Percentiles rank a stretch among this genome's conserved stretches.
Conservation (phyloP, 352 stramenopile species). For the Globisporangium camurandrum region DNA sequence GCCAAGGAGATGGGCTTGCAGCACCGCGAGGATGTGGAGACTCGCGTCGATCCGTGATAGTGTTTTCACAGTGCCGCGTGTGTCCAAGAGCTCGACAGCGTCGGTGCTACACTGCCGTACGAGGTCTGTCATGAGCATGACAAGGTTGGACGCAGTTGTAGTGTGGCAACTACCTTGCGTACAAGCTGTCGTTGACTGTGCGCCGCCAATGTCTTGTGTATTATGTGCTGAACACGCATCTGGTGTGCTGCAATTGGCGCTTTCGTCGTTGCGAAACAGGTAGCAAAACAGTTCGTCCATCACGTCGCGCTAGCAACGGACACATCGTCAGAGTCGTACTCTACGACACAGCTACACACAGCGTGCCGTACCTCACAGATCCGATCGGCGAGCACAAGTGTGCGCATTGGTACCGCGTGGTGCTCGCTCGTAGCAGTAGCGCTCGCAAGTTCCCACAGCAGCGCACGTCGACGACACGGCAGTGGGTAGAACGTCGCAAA, state of each 20-base stretch:
- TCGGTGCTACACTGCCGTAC: conserved; percentile 8
- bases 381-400: conserved; percentile 15
- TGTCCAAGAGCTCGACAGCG: conserved; percentile 7
- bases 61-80: not conserved
- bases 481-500: conserved; percentile 41
- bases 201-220: too few relatives aligned
- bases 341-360: not conserved
- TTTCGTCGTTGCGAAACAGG: conserved; percentile 5
- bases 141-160: not conserved
- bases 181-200: not conserved
- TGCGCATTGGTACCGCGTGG: conserved; percentile 8
- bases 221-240: too few relatives aligned
- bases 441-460: conserved; percentile 19
- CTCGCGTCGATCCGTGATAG: conserved; percentile 1
- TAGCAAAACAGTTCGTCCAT: conserved; percentile 17
- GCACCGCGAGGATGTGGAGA: conserved; percentile 24
- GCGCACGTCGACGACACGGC: conserved; percentile 1
- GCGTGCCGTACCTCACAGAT: conserved; percentile 18
- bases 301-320: conserved; percentile 13
- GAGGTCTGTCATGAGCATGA: conserved; percentile 7
- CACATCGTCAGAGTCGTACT: not conserved
- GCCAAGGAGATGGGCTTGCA: conserved; percentile 39
- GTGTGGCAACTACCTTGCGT: not conserved
- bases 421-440: too few relatives aligned
- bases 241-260: not conserved